A percentile compares a stretch with the other conserved stretches of the same genome.
Conservation (phyloP, 208 protist species). For the Acanthamoeba triangularis region DNA sequence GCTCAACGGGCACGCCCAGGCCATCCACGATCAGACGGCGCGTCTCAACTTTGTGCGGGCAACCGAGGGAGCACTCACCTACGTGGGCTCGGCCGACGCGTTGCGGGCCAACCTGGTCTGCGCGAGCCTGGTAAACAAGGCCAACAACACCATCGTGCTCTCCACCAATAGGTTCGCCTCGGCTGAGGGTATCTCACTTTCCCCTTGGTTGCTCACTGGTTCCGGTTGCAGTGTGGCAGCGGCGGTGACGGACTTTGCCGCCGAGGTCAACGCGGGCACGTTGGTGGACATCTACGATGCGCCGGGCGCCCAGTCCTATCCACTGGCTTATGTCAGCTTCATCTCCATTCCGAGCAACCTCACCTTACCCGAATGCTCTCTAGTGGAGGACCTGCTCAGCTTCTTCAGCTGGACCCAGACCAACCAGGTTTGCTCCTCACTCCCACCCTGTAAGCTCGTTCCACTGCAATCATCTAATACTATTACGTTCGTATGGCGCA, state of each 20-base stretch:
- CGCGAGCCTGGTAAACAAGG: constrained; percentile 4
- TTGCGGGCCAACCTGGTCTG: neutral
- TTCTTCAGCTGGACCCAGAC: constrained; percentile 18
- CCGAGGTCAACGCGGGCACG: neutral
- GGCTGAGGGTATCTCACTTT: neutral
- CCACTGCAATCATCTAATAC: too few relatives aligned
- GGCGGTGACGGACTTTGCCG: neutral
- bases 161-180: neutral
- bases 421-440: neutral
- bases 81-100: neutral
- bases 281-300: neutral
- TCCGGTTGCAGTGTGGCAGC: neutral
- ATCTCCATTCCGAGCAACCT: neutral
- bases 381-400: neutral
- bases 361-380: neutral
- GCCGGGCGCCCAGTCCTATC: neutral
- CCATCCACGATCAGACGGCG: neutral
- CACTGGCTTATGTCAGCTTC: neutral
- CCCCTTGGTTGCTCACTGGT: neutral
- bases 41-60: neutral
- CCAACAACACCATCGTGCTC: neutral
- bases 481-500: too few relatives aligned
- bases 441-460: too few relatives aligned
- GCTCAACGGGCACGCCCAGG: neutral
- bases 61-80: neutral